A percentile compares a stretch with the other conserved stretches of the same genome.
Evolutionary conservation across 208 protist species (phyloP).

Genomic region (Borovskyia barvae): DNA sequence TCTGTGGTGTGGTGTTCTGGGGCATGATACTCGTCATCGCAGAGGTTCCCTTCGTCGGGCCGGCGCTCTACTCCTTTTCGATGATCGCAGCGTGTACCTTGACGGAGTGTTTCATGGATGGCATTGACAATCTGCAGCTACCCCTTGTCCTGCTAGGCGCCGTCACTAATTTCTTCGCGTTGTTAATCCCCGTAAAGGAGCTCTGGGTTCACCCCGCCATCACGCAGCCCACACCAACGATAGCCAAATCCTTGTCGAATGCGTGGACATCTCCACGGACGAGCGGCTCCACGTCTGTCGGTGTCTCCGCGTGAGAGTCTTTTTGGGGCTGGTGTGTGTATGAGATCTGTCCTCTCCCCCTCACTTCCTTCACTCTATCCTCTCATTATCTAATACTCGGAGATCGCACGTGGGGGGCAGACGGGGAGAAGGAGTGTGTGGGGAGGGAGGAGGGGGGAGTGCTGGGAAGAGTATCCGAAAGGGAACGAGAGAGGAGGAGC

Average conservation of each 20-base stretch:
- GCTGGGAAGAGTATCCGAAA: too few species aligned
- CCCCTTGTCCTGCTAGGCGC: constrained; percentile 80
- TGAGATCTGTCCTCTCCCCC: too few species aligned
- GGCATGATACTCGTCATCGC: constrained; percentile 49
- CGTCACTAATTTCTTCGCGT: constrained; percentile 59
- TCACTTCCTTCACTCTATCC: too few species aligned
- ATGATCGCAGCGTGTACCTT: constrained; percentile 74
- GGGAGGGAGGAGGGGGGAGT: too few species aligned
- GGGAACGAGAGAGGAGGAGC: too few species aligned
- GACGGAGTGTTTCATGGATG: constrained; percentile 86
- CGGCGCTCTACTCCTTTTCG: constrained; percentile 50
- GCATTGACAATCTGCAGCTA: constrained; percentile 88
- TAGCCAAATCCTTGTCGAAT: constrained; percentile 35
- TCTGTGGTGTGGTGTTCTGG: constrained; percentile 78
- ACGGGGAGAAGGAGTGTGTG: too few species aligned
- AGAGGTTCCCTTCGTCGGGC: constrained; percentile 43
- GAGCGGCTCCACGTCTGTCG: constrained; percentile 10
- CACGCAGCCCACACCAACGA: constrained; percentile 44
- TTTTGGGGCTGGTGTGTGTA: background rate
- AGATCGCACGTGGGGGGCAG: too few species aligned
- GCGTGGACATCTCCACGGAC: constrained; percentile 47
- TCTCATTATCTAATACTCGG: too few species aligned
- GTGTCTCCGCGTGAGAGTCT: background rate
- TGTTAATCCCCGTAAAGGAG: constrained; percentile 38
- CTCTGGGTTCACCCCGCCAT: constrained; percentile 57